These are phyloP conservation scores for Incumbomyces lentus DNA, from an alignment of 2,329 filamentous ascomycete species.

Conservation along the genomic window DNA sequence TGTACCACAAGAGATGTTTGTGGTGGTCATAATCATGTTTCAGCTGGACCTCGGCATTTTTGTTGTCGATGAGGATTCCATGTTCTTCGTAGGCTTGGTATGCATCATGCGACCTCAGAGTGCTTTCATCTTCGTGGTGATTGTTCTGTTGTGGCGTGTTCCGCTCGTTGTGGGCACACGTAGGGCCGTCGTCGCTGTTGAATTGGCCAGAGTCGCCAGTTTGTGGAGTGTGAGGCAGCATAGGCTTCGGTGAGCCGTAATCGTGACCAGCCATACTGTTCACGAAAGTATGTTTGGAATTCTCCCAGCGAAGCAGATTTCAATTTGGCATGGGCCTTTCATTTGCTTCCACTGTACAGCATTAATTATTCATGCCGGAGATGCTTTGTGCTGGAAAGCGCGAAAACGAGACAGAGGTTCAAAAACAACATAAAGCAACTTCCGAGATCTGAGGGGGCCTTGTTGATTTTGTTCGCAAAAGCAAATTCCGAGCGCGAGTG, in stretches of 20 bases:
- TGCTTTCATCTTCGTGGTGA: not conserved
- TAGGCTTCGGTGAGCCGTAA: not conserved
- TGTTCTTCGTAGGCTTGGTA: conserved; percentile 16
- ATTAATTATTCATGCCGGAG: no score
- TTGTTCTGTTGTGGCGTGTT: not conserved
- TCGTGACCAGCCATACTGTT: not conserved
- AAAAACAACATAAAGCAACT: no score
- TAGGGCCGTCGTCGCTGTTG: not conserved
- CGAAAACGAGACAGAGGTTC: no score
- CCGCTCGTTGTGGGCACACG: not conserved
- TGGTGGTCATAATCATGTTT: conserved; percentile 24
- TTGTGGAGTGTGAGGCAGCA: not conserved
- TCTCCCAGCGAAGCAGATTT: not conserved
- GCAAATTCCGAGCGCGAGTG: no score
- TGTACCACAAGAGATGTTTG: conserved; percentile 38
- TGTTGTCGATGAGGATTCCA: conserved; percentile 21
- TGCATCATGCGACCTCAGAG: not conserved
- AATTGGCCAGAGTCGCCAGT: not conserved
- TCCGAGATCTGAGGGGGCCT: no score
- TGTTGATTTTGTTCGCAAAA: no score
- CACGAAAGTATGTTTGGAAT: not conserved
- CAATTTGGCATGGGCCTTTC: no score
- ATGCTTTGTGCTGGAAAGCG: no score
- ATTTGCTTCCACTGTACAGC: no score
- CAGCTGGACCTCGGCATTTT: conserved; percentile 15